Evolutionary conservation across 192 early-diverging fungal species (phyloP).

Genomic region (Umbelopsis sp.): DNA sequence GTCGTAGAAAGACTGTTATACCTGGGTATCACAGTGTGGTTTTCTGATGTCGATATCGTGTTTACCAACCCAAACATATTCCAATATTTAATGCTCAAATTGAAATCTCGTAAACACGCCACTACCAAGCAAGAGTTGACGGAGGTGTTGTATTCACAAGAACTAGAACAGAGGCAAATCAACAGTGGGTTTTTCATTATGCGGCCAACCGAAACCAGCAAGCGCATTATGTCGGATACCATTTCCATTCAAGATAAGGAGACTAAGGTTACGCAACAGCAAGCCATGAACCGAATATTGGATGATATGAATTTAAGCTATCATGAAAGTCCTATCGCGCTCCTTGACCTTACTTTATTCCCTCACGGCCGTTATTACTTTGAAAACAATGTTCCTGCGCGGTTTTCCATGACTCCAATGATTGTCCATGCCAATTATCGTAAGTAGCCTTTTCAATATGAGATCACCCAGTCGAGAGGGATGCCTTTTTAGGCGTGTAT

Average conservation of each 20-base stretch:
- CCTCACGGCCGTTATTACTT: slow-evolving; percentile 42
- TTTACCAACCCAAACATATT: slow-evolving; percentile 35
- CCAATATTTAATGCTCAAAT: slow-evolving; percentile 31
- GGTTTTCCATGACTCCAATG: slow-evolving; percentile 36
- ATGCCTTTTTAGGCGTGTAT: not conserved
- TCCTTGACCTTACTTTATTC: slow-evolving; percentile 40
- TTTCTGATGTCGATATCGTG: slow-evolving; percentile 48
- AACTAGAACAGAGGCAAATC: slow-evolving; percentile 34
- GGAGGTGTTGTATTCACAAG: slow-evolving; percentile 37
- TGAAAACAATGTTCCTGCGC: slow-evolving; percentile 32
- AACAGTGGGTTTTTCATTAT: slow-evolving; percentile 44
- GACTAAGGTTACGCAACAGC: slow-evolving; percentile 38
- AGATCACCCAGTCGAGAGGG: too few species aligned
- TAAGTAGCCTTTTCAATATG: not conserved
- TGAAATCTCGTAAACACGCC: slow-evolving; percentile 24
- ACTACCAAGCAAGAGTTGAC: slow-evolving; percentile 17
- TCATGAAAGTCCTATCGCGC: slow-evolving; percentile 26
- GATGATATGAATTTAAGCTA: slow-evolving; percentile 31
- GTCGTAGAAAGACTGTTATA: slow-evolving; percentile 44
- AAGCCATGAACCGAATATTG: slow-evolving; percentile 38
- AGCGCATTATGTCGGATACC: slow-evolving; percentile 34
- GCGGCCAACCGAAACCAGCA: slow-evolving; percentile 33
- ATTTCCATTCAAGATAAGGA: slow-evolving; percentile 37
- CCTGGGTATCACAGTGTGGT: slow-evolving; percentile 38
- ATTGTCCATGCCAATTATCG: slow-evolving; percentile 47